These are phyloP conservation scores for Coffea eugenioides DNA, from an alignment of 257 asterid genomes.

Conservation along the genomic window DNA sequence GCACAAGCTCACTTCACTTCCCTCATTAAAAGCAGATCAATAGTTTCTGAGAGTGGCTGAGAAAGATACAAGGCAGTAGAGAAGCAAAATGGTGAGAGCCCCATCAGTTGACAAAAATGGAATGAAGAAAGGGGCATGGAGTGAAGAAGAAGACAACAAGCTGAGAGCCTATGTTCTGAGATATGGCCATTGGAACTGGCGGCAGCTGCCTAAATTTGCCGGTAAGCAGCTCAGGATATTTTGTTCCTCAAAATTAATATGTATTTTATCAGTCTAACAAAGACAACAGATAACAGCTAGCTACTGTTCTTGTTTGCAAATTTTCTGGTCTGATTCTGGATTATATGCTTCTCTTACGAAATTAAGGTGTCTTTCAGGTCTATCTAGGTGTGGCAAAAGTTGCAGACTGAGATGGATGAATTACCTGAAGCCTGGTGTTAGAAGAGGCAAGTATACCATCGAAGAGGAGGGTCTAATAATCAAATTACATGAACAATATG, in stretches of 20 bases:
- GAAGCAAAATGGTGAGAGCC: not conserved
- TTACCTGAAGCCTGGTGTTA: conserved; percentile 44
- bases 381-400: conserved; percentile 53
- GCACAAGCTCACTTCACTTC: not conserved
- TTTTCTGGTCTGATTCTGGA: not conserved
- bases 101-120: not conserved
- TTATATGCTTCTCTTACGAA: not conserved
- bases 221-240: not conserved
- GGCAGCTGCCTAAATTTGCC: not conserved
- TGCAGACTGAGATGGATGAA: conserved; percentile 58
- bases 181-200: not conserved
- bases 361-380: conserved; percentile 27
- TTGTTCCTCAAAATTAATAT: not conserved
- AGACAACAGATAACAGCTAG: not conserved
- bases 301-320: not conserved
- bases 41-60: not conserved
- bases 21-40: too few relatives aligned
- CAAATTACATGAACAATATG: conserved; percentile 31
- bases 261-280: not conserved
- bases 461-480: conserved; percentile 40
- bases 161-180: not conserved
- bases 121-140: conserved; percentile 4
- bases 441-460: conserved; percentile 31
- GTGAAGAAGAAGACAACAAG: conserved; percentile 3
- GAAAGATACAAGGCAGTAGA: not conserved